Base-by-base conservation (phyloP, 2,329 filamentous ascomycete genomes). In the Colletotrichum euphorbiae region DNA sequence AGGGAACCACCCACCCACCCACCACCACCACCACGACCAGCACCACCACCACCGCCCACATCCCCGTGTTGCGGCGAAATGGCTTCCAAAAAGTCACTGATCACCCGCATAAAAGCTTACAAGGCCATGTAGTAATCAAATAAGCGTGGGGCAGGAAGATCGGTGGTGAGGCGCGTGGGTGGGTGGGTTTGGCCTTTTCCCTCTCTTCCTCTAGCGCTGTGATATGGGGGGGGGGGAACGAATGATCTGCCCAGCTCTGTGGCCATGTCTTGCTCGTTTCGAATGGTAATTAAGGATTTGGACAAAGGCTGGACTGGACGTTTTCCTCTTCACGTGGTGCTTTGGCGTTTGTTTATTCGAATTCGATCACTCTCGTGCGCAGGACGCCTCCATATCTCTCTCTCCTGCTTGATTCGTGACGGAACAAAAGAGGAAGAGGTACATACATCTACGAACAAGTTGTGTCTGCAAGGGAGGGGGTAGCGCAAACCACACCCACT, bases 91-190 rank as follows among this genome's bases (percentile, higher is more conserved):
- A n/a, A 24, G 57, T 33, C 57, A 40, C 48, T 15, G 31, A 59
- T 67, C 65, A 68, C 61, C 65, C n/a, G 65, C 54, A 68, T 68
- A 42, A 65, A 45, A 56, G 65, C 61, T 65, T 55, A 45, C 28
- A 54, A 33, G 28, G 21, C n/a, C 38, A 58, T 52, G 65, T 31
- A 43, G 65, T 31, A 43, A 43, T 42, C 61, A 59, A 60, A 65
- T 55, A 59, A 68, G 40, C 65, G 48, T 68, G 65, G 61, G 65
- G 65, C 65, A 65, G 45, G 46, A 59, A 59, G 65, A 68, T 68
- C 65, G 65, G 58, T 54, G 42, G 61, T 50, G 61, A 68, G 65
- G 65, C 61, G 65, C 46, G 17, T 24, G 45, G 45, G 21, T 42
- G 36, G 15, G 57, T n/a, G n/a, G n/a, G 45, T 43, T 17, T 36